Conservation (phyloP, 2,329 filamentous ascomycete species). For the Hypomyces perniciosus region DNA sequence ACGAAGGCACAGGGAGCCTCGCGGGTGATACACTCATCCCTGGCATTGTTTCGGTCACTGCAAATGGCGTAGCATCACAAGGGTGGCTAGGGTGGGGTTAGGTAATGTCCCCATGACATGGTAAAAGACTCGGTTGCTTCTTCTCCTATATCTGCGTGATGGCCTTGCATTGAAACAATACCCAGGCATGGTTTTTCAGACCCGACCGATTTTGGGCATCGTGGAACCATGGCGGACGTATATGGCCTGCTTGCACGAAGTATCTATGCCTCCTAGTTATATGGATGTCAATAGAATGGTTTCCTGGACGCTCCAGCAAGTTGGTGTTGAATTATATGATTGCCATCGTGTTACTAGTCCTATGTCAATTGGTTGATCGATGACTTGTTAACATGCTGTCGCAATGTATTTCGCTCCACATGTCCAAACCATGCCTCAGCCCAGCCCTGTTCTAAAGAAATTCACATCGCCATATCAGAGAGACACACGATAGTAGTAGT, state of each 20-base stretch:
- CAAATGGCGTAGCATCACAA: slow-evolving; percentile 39
- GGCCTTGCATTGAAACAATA: background rate
- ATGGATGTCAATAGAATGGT: background rate
- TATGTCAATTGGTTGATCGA: no score
- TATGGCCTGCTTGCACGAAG: no score
- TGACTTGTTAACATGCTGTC: no score
- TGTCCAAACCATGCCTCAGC: no score
- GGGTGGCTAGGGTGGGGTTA: slow-evolving; percentile 34
- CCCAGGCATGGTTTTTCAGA: background rate
- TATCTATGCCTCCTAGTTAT: no score
- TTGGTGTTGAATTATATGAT: no score
- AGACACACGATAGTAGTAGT: no score
- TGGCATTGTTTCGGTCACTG: slow-evolving; percentile 38
- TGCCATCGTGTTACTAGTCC: no score
- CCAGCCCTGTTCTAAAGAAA: no score
- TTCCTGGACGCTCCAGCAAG: background rate
- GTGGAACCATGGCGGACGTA: background rate
- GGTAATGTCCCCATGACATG: slow-evolving; percentile 35
- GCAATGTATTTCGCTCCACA: no score
- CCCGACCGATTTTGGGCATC: background rate
- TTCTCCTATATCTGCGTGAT: slow-evolving; percentile 4
- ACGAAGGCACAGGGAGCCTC: slow-evolving; percentile 27
- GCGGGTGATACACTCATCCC: slow-evolving; percentile 29
- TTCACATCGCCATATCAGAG: no score
- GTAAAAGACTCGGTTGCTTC: slow-evolving; percentile 28